A percentile compares a stretch with the other conserved stretches of the same genome.
Evolutionary conservation across 1,139 yeast species (phyloP).

Genomic region (Blastobotrys indianensis): DNA sequence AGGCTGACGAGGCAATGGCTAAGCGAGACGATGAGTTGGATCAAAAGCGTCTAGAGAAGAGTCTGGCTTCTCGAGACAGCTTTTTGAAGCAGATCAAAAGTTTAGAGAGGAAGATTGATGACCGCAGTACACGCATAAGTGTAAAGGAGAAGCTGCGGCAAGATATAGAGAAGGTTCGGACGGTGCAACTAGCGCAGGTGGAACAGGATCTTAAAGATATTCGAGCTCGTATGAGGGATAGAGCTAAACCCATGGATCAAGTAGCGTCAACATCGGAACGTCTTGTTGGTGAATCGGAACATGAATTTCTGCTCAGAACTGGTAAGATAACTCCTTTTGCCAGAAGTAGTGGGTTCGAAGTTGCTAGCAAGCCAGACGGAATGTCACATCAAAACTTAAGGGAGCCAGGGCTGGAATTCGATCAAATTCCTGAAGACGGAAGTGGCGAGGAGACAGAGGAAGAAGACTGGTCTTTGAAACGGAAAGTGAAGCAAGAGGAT

Average conservation of each 20-base stretch:
- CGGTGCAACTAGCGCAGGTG: constrained; percentile 49
- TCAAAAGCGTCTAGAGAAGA: constrained; percentile 62
- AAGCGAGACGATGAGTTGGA: constrained; percentile 69
- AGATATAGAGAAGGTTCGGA: constrained; percentile 50
- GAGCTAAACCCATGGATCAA: constrained; percentile 17
- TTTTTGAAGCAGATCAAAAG: constrained; percentile 40
- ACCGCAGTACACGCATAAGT: constrained; percentile 59
- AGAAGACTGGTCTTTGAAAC: background rate
- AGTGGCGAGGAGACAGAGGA: constrained; percentile 19
- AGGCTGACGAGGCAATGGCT: constrained; percentile 59
- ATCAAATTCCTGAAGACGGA: constrained; percentile 19
- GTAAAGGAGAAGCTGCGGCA: constrained; percentile 50
- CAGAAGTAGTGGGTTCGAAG: constrained; percentile 49
- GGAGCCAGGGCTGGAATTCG: constrained; percentile 40
- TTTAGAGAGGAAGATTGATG: constrained; percentile 45
- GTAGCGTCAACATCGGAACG: constrained; percentile 27
- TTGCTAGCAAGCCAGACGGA: constrained; percentile 8
- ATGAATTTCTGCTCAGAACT: constrained; percentile 75
- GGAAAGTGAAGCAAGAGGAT: background rate
- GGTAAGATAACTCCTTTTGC: constrained; percentile 97
- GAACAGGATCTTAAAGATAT: constrained; percentile 64
- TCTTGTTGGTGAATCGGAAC: constrained; percentile 65
- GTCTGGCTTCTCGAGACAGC: constrained; percentile 40
- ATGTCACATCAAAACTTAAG: constrained; percentile 41
- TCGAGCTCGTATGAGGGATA: constrained; percentile 42